Conservation (phyloP, 768 basidiomycete species). For the Boletus tomentosulus region DNA sequence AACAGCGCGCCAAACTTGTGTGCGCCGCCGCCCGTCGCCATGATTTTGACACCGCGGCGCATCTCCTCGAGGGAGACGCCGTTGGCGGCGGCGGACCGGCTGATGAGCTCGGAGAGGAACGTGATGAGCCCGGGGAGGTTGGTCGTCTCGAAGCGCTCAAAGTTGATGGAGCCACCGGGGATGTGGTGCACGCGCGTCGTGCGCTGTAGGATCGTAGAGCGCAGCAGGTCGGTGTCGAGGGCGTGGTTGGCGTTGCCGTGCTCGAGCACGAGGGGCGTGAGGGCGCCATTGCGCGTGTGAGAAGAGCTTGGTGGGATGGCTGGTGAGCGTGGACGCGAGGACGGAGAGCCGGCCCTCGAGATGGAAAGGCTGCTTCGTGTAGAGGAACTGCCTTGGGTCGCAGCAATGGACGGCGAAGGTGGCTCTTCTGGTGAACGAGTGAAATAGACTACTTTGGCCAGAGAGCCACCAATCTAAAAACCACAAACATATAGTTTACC, state of each 20-base stretch:
- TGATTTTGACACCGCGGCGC: conserved; percentile 89
- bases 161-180: conserved; percentile 95
- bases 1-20: conserved; percentile 91
- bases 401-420: conserved; percentile 65
- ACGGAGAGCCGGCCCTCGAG: conserved; percentile 32
- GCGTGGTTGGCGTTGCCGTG: conserved; percentile 28
- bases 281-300: conserved; percentile 58
- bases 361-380: conserved; percentile 41
- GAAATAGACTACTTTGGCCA: conserved; percentile 98
- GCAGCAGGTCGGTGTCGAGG: conserved; percentile 44
- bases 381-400: conserved; percentile 54
- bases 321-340: conserved; percentile 18
- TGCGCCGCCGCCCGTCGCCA: conserved; percentile 97
- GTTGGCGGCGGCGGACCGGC: conserved; percentile 80
- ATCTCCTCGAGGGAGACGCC: conserved; percentile 86
- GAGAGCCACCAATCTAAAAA: conserved; percentile 86
- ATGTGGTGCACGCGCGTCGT: conserved; percentile 63
- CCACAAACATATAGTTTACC: not conserved
- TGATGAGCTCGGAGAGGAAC: conserved; percentile 85
- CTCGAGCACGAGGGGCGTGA: conserved; percentile 77
- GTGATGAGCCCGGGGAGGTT: conserved; percentile 78
- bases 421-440: conserved; percentile 88
- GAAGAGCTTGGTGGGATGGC: conserved; percentile 26
- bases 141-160: conserved; percentile 94
- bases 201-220: conserved; percentile 63